Evolutionary conservation across 495 filamentous ascomycete genomes (phyloP).

Genomic region (Cercophora samala): DNA sequence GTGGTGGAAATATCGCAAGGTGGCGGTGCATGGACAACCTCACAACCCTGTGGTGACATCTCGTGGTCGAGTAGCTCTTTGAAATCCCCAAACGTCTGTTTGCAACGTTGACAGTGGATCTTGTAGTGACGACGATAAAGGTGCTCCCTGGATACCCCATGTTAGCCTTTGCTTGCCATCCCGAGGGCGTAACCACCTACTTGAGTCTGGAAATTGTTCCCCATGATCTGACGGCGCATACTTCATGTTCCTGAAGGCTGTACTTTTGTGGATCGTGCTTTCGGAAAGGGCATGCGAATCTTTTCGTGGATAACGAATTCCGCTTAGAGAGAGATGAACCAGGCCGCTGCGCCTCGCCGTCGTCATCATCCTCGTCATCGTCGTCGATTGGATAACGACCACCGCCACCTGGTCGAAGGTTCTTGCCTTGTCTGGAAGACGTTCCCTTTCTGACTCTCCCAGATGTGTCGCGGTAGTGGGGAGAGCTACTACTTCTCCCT

Average conservation of each 20-base stretch:
- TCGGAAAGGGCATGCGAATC: conserved; percentile 31
- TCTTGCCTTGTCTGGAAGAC: background rate
- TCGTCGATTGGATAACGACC: conserved; percentile 7
- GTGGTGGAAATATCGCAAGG: conserved; percentile 27
- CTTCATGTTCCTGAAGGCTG: conserved; percentile 27
- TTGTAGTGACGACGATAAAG: conserved; percentile 32
- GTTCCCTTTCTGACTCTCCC: conserved; percentile 16
- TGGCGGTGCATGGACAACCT: conserved; percentile 10
- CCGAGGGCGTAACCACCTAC: conserved; percentile 7
- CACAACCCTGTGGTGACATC: conserved; percentile 22
- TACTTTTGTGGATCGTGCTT: conserved; percentile 30
- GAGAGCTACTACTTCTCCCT: conserved; percentile 2
- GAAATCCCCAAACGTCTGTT: conserved; percentile 23
- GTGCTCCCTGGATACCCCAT: conserved; percentile 27
- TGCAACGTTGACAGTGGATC: conserved; percentile 31
- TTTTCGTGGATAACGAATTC: conserved; percentile 13
- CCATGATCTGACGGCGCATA: conserved; percentile 29
- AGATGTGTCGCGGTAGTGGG: conserved; percentile 15
- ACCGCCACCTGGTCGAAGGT: conserved; percentile 10
- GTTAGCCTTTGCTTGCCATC: conserved; percentile 9
- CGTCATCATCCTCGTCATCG: conserved; percentile 30
- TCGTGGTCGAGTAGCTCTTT: conserved; percentile 27
- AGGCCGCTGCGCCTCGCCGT: conserved; percentile 19
- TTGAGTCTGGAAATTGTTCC: conserved; percentile 31
- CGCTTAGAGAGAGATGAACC: conserved; percentile 22